Percentiles rank a stretch among this genome's conserved stretches.
Evolutionary conservation across 768 basidiomycete genomes (phyloP).

Genomic region (Amylocystis lapponica): DNA sequence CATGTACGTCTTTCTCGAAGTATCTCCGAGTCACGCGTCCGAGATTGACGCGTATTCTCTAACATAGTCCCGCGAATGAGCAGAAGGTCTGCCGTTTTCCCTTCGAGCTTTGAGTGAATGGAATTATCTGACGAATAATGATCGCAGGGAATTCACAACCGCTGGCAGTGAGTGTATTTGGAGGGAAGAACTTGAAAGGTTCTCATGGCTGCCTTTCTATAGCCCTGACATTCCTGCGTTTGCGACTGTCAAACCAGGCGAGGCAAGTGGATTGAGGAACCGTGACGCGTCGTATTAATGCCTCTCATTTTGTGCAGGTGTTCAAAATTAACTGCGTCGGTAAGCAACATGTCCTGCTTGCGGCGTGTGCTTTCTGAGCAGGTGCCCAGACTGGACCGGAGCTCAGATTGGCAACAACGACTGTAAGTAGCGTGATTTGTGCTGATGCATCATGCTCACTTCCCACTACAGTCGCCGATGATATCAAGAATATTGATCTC

Average conservation of each 20-base stretch:
- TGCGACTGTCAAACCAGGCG: conserved; percentile 56
- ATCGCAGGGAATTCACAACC: conserved; percentile 56
- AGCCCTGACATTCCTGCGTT: conserved; percentile 63
- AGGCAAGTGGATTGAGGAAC: conserved; percentile 28
- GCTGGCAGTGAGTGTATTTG: conserved; percentile 56
- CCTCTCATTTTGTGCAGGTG: conserved; percentile 33
- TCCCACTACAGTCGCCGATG: conserved; percentile 47
- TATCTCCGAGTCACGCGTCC: no score
- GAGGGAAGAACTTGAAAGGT: no score
- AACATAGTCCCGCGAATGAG: conserved; percentile 39
- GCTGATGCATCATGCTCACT: not conserved
- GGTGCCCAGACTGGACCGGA: conserved; percentile 66
- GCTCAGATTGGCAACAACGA: conserved; percentile 77
- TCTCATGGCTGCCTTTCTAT: not conserved
- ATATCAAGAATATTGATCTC: conserved; percentile 60
- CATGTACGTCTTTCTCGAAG: conserved; percentile 42
- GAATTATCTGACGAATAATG: no score
- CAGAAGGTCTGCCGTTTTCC: conserved; percentile 62
- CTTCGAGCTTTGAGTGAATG: no score
- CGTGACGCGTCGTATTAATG: not conserved
- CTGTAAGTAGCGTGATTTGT: conserved; percentile 32
- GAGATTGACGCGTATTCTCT: not conserved
- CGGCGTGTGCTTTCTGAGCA: not conserved
- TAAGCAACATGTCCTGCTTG: conserved; percentile 21
- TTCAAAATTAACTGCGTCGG: conserved; percentile 71